These are phyloP conservation scores for Chytridium lagenaria DNA, from an alignment of 371 early-diverging fungal genomes.

Conservation along the genomic window DNA sequence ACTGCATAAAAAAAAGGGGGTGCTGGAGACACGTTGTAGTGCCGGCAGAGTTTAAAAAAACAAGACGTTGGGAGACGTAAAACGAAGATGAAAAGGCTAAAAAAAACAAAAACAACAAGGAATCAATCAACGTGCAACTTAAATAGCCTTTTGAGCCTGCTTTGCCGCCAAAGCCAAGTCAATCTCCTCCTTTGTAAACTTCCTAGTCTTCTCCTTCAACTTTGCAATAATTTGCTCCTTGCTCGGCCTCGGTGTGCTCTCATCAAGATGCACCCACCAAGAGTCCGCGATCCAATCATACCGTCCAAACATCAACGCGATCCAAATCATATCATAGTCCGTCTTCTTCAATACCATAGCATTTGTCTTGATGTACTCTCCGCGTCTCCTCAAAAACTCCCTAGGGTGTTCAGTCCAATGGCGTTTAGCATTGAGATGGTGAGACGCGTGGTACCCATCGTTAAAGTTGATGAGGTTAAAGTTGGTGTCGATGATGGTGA, in stretches of 20 bases:
- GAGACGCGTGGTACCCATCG: conserved; percentile 57
- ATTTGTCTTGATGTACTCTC: conserved; percentile 34
- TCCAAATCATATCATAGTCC: conserved; percentile 42
- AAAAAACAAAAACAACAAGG: too few species aligned
- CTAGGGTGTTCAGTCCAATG: conserved; percentile 54
- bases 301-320: conserved; percentile 35
- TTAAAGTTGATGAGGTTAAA: conserved; percentile 48
- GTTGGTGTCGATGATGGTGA: conserved; percentile 40
- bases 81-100: too few species aligned
- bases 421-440: conserved; percentile 50
- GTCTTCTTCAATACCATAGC: conserved; percentile 40
- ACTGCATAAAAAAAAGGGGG: too few species aligned
- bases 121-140: too few species aligned
- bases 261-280: conserved; percentile 28
- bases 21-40: too few species aligned
- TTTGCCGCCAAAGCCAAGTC: conserved; percentile 20
- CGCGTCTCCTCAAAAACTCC: conserved; percentile 34
- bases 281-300: conserved; percentile 36
- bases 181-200: conserved; percentile 35
- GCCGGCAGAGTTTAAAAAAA: too few species aligned
- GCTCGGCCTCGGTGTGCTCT: conserved; percentile 2
- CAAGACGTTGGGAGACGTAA: too few species aligned
- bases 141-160: background rate
- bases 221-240: conserved; percentile 33
- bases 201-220: conserved; percentile 33